Conservation (phyloP, 2,329 filamentous ascomycete genomes). For the Furcasterigmium sp. region DNA sequence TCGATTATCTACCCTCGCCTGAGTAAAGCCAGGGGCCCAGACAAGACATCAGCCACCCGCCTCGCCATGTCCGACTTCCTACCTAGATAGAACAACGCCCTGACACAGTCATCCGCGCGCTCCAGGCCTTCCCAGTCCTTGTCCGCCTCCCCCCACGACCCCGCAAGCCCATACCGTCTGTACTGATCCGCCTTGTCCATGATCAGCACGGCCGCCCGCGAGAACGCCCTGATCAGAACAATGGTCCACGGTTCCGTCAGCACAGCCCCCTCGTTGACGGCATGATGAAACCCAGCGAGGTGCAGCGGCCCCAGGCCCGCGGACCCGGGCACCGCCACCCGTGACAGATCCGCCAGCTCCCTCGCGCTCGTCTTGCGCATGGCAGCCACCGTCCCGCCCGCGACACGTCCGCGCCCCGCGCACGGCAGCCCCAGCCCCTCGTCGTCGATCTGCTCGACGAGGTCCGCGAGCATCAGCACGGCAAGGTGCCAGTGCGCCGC, state of each 20-base stretch:
- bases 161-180: too few species aligned
- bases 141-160: background rate
- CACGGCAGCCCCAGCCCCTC: slow-evolving; percentile 19
- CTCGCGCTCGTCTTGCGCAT: slow-evolving; percentile 38
- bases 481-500: slow-evolving; percentile 54
- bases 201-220: slow-evolving; percentile 34
- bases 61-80: slow-evolving; percentile 46
- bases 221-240: slow-evolving; percentile 47
- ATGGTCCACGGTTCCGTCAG: slow-evolving; percentile 57
- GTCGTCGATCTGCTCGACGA: slow-evolving; percentile 44
- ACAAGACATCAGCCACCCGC: slow-evolving; percentile 4
- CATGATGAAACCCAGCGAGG: slow-evolving; percentile 43
- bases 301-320: slow-evolving; percentile 13
- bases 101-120: slow-evolving; percentile 36
- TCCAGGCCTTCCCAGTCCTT: background rate
- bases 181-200: slow-evolving; percentile 27
- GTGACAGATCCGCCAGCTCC: slow-evolving; percentile 42
- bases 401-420: slow-evolving; percentile 18
- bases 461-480: slow-evolving; percentile 47
- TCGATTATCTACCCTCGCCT: too few species aligned
- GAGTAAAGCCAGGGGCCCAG: background rate
- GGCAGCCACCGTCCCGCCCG: slow-evolving; percentile 25
- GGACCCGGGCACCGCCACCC: slow-evolving; percentile 32
- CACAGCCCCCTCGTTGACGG: slow-evolving; percentile 48
- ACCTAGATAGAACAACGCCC: slow-evolving; percentile 48